Percentiles rank a stretch among this genome's conserved stretches.
Conservation (phyloP, 2,329 filamentous ascomycete species). For the Ophiocordyceps polyrhachis-furcata region DNA sequence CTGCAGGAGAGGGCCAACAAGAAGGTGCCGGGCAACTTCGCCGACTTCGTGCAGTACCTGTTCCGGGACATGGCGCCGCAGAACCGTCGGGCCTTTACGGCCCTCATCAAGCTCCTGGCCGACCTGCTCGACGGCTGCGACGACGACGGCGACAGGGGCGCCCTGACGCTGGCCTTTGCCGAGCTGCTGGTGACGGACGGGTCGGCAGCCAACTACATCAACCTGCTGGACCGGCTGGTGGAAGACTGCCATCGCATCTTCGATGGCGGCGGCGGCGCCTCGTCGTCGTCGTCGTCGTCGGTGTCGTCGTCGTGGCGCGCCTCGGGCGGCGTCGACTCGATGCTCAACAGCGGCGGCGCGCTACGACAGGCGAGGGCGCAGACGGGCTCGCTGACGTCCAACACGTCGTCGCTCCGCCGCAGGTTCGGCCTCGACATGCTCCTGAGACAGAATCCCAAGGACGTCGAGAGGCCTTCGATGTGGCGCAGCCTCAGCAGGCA, state of each 20-base stretch:
- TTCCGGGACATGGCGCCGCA: constrained; percentile 50
- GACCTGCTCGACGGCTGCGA: constrained; percentile 78
- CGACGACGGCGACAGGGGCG: constrained; percentile 79
- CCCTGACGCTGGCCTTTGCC: constrained; percentile 72
- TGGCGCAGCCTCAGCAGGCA: constrained; percentile 83
- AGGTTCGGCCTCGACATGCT: constrained; percentile 68
- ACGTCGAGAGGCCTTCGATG: constrained; percentile 50
- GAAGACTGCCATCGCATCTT: constrained; percentile 85
- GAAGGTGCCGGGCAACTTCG: constrained; percentile 53
- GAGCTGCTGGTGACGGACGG: constrained; percentile 68
- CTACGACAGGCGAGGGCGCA: constrained; percentile 35
- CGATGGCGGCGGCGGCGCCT: constrained; percentile 30
- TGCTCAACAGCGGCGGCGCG: not conserved
- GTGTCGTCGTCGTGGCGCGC: constrained; percentile 5
- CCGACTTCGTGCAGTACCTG: constrained; percentile 45
- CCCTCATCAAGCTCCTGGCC: constrained; percentile 68
- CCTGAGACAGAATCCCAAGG: constrained; percentile 62
- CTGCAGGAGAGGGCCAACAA: constrained; percentile 53
- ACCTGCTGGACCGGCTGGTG: constrained; percentile 70
- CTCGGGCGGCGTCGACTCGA: not conserved
- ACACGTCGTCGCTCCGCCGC: constrained; percentile 66
- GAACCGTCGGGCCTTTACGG: constrained; percentile 59
- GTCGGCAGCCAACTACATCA: constrained; percentile 67
- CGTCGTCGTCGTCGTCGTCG: constrained; percentile 6
- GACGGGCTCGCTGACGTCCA: constrained; percentile 63